These are phyloP conservation scores for Apiospora malaysiana DNA, from an alignment of 2,329 filamentous ascomycete species.

Conservation along the genomic window DNA sequence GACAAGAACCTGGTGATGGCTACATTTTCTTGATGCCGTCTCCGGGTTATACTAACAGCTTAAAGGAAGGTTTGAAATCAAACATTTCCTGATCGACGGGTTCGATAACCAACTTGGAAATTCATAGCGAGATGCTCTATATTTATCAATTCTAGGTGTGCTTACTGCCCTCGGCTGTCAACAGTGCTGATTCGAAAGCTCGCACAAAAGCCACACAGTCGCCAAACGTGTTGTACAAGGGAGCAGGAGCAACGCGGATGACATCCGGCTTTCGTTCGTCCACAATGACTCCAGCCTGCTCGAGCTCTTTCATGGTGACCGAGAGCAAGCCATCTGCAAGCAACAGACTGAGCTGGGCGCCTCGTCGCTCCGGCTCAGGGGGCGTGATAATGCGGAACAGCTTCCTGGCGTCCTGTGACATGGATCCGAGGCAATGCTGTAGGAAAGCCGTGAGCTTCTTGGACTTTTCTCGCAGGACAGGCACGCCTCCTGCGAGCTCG, in stretches of 20 bases:
- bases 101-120: too few species aligned
- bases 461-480: slow-evolving; percentile 68
- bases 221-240: slow-evolving; percentile 74
- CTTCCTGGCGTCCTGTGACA: slow-evolving; percentile 40
- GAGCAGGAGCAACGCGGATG: slow-evolving; percentile 74
- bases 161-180: slow-evolving; percentile 25
- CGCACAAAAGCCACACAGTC: slow-evolving; percentile 67
- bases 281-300: slow-evolving; percentile 68
- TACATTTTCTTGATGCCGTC: neutral
- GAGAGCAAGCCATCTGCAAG: slow-evolving; percentile 67
- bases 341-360: slow-evolving; percentile 74
- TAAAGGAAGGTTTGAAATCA: too few species aligned
- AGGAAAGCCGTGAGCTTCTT: slow-evolving; percentile 71
- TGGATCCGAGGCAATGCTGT: slow-evolving; percentile 60
- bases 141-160: neutral
- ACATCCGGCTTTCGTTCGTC: slow-evolving; percentile 80
- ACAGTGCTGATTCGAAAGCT: slow-evolving; percentile 42
- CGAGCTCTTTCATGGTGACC: slow-evolving; percentile 64
- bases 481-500: slow-evolving; percentile 65
- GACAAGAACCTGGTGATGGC: neutral
- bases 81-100: neutral
- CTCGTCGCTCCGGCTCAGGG: slow-evolving; percentile 64
- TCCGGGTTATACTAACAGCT: too few species aligned
- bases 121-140: neutral
- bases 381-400: slow-evolving; percentile 70